Base-by-base conservation (phyloP, 2,329 filamentous ascomycete genomes). In the Grosmannia serpens region DNA sequence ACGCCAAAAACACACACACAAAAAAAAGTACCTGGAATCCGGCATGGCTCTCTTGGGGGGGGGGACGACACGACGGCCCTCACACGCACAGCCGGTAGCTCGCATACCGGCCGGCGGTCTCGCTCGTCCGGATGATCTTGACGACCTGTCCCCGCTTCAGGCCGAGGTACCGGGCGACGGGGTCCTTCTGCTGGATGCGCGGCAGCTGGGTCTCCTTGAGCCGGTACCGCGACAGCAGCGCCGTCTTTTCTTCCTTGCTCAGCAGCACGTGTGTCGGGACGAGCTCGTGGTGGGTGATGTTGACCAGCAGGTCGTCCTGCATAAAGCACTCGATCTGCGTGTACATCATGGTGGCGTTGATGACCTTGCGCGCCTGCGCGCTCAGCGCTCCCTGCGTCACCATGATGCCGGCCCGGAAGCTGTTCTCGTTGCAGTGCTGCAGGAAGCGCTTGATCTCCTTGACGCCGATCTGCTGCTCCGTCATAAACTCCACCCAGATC, bases 121-220 rank as follows among this genome's bases (percentile, higher is more conserved):
- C 94, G 69, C 87, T 91, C 72, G 87, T 91, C 64, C 94, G 81
- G 67, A 99, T 96, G 67, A 99, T 99, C 83, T 99, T 99, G 68
- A 99, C 94, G 3, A 99, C 91, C 74, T 96, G 89, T 4, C 91
- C 91, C 69, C 91, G 82, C 77, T 88, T 87, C 70, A 99, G 77
- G 15, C 94, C 94, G 58, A 96, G 77, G 72, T 97, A 99, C 67
- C 88, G 86, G 29, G 94, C 89, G 56, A 99, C 91, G 3, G 94
- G 94, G 71, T 99, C 94, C 65, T 88, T 89, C 64, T 88, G 83
- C 72, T 96, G 83, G 67, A 99, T 96, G 59, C 94, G 82, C 5
- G 94, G 94, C 69, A 99, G 78, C 77, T 99, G 94, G 11, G 90
- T 96, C 80, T 99, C 94, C 83, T 96, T 97, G 72, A 99, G 75